Conservation (phyloP, 768 basidiomycete species). For the Tulasnella sp. region DNA sequence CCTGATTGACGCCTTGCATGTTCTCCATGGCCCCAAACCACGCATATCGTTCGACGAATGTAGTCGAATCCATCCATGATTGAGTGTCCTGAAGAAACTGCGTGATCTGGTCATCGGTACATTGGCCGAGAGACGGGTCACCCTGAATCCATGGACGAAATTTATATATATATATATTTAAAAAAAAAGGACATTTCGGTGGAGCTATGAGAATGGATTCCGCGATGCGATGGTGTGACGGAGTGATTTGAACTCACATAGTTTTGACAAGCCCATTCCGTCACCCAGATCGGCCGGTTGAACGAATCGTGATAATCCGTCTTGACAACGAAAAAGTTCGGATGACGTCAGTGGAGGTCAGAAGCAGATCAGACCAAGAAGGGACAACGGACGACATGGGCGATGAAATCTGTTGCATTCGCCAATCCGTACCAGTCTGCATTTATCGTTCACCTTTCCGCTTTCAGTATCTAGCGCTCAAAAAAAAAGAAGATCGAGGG, state of each 20-base stretch:
- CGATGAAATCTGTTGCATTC: slow-evolving; percentile 42
- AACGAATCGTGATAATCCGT: slow-evolving; percentile 42
- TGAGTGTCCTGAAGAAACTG: slow-evolving; percentile 42
- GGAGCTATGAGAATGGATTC: too few species aligned
- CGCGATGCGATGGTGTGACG: too few species aligned
- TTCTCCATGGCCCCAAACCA: slow-evolving; percentile 51
- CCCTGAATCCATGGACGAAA: slow-evolving; percentile 9
- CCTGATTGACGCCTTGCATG: slow-evolving; percentile 38
- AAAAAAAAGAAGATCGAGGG: neutral
- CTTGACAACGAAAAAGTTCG: neutral
- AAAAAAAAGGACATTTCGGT: too few species aligned
- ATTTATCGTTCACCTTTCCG: too few species aligned
- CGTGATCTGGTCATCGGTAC: slow-evolving; percentile 35
- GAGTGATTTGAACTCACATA: slow-evolving; percentile 8
- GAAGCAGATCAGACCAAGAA: neutral
- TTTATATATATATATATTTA: slow-evolving; percentile 15
- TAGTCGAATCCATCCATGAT: slow-evolving; percentile 40
- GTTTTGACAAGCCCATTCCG: slow-evolving; percentile 45
- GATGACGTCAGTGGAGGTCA: neutral
- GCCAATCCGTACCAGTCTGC: slow-evolving; percentile 43
- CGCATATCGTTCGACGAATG: slow-evolving; percentile 47
- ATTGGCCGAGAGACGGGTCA: slow-evolving; percentile 28
- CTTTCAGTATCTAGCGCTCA: too few species aligned
- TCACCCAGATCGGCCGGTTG: slow-evolving; percentile 45
- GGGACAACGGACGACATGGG: slow-evolving; percentile 28